A percentile compares a stretch with the other conserved stretches of the same genome.
phyloP scores from a whole-genome alignment of 75 land plant genomes.

The Cunninghamia lanceolata region DNA sequence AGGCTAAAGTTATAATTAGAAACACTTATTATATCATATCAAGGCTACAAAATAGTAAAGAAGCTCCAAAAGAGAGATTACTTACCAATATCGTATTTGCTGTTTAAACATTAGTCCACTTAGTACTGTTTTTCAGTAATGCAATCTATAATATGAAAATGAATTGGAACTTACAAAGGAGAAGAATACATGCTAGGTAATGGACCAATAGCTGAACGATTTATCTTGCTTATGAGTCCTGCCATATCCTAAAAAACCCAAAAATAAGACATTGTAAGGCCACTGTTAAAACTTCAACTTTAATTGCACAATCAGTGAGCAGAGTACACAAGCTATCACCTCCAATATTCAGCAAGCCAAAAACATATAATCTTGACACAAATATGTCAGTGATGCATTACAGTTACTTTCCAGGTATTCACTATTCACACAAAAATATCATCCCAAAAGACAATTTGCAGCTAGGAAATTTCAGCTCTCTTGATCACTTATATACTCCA shows the following conservation, averaged over 20 bases:
- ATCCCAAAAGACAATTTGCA: neutral
- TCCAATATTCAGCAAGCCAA: neutral
- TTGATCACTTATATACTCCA: too few species aligned
- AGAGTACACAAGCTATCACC: neutral
- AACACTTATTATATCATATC: neutral
- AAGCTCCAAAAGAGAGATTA: neutral
- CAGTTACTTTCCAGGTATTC: neutral
- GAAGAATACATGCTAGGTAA: conserved; percentile 87
- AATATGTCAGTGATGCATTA: neutral
- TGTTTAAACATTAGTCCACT: neutral
- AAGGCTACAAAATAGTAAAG: neutral
- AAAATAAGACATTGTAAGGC: neutral
- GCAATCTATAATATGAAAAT: neutral
- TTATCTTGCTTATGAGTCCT: conserved; percentile 95
- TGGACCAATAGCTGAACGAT: conserved; percentile 91
- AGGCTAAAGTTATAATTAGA: neutral
- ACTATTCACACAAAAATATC: neutral
- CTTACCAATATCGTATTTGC: neutral
- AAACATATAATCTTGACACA: neutral
- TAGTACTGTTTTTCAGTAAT: neutral
- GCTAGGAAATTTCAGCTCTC: neutral
- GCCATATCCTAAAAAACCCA: conserved; percentile 84
- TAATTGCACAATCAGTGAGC: neutral
- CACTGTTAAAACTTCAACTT: neutral
- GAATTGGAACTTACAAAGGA: conserved; percentile 66